Percentiles rank a stretch among this genome's conserved stretches.
Evolutionary conservation across 768 basidiomycete genomes (phyloP).

Genomic region (Leccinum disarticulatum): DNA sequence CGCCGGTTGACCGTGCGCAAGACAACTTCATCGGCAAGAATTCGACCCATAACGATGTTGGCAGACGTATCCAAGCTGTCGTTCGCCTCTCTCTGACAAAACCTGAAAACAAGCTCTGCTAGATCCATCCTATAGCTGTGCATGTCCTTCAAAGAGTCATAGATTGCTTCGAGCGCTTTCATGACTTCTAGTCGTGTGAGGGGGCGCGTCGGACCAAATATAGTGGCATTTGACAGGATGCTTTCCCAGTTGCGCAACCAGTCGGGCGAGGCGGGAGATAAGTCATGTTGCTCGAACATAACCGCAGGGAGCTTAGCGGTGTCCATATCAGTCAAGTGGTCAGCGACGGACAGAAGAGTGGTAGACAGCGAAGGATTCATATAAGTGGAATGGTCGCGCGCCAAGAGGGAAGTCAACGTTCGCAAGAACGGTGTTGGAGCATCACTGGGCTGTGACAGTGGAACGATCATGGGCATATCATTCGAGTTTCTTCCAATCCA

Average conservation of each 20-base stretch:
- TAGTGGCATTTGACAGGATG: slow-evolving; percentile 49
- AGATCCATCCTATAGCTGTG: slow-evolving; percentile 56
- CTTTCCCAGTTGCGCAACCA: slow-evolving; percentile 71
- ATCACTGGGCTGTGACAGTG: slow-evolving; percentile 51
- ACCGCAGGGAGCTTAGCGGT: slow-evolving; percentile 58
- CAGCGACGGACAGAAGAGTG: slow-evolving; percentile 62
- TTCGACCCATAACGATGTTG: slow-evolving; percentile 47
- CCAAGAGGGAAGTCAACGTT: slow-evolving; percentile 59
- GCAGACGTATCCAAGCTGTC: slow-evolving; percentile 28
- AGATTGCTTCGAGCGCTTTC: slow-evolving; percentile 55
- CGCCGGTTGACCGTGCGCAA: slow-evolving; percentile 47
- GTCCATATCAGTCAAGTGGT: slow-evolving; percentile 69
- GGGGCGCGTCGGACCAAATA: slow-evolving; percentile 45
- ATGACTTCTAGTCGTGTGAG: slow-evolving; percentile 57
- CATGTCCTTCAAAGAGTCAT: slow-evolving; percentile 70
- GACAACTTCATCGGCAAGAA: slow-evolving; percentile 70
- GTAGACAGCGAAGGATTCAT: slow-evolving; percentile 62
- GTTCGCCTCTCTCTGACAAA: slow-evolving; percentile 40
- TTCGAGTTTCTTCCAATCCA: slow-evolving; percentile 41
- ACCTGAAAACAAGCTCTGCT: slow-evolving; percentile 55
- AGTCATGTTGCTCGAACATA: slow-evolving; percentile 66
- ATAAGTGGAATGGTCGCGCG: slow-evolving; percentile 57
- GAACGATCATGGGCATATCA: slow-evolving; percentile 46
- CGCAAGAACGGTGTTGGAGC: slow-evolving; percentile 63
- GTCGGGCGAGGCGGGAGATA: slow-evolving; percentile 68